Conservation (phyloP, 2,329 filamentous ascomycete genomes). For the Emydomyces testavorans region DNA sequence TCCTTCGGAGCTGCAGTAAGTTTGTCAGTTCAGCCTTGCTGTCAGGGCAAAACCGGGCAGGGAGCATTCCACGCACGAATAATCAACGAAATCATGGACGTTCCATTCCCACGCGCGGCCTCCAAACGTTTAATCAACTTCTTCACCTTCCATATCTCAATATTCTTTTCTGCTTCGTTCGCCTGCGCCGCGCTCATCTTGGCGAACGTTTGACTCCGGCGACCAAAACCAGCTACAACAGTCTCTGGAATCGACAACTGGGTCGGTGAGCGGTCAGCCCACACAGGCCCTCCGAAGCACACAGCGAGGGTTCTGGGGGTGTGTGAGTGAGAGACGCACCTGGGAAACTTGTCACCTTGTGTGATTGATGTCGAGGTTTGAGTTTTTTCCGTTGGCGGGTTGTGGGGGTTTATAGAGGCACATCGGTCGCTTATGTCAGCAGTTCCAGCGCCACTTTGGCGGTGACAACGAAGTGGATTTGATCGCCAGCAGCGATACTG, state of each 20-base stretch:
- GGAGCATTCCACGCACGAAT: constrained; percentile 55
- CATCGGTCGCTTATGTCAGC: constrained; percentile 12
- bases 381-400: constrained; percentile 17
- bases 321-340: constrained; percentile 5
- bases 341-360: constrained; percentile 11
- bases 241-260: constrained; percentile 8
- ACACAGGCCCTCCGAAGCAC: constrained; percentile 4
- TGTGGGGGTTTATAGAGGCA: constrained; percentile 11
- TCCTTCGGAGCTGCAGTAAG: constrained; percentile 73
- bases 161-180: constrained; percentile 97
- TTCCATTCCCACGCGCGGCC: constrained; percentile 93
- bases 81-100: constrained; percentile 98
- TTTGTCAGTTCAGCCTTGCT: background rate
- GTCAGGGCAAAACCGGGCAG: background rate
- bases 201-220: constrained; percentile 23
- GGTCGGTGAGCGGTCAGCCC: constrained; percentile 12
- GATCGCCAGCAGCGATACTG: no score
- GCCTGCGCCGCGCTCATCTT: constrained; percentile 73
- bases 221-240: constrained; percentile 6
- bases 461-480: background rate
- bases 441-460: constrained; percentile 6
- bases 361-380: constrained; percentile 11
- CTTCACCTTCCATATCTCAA: constrained; percentile 86
- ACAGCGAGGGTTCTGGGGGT: background rate
- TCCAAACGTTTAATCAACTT: constrained; percentile 99